Evolutionary conservation across 352 stramenopile genomes (phyloP), one percentile per base, ranked within the genome.

Genomic region (Pythium coloratum): DNA sequence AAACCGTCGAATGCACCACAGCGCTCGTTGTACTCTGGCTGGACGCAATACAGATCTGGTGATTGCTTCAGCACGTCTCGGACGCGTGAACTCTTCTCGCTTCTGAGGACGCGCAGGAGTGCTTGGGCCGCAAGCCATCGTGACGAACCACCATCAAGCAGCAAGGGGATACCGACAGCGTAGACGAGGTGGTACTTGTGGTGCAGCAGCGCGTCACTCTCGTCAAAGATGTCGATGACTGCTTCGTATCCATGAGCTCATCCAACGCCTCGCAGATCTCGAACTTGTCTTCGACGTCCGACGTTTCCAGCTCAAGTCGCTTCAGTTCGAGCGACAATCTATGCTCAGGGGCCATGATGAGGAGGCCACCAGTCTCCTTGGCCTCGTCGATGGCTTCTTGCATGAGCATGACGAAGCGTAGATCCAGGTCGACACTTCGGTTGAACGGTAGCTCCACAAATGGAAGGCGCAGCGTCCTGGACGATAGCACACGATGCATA

Each of bases 141-240:
- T 30, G 81, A 62, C 12, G 75, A 55, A 0, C 85, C 84, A 42
- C 64, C 72, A 28, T 77, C 77, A 7, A 97, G 81, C 4, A 61
- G 60, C 8, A 71, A 66, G 5, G 81, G 68, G 1, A 46, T 66
- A 0, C 90, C 90, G 6, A 95, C 78, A 1, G 90, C 87, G 64
- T 97, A 97, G 38, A 97, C 78, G 13, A 97, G 81, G 49, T 97
- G 90, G 59, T 95, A 97, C 12, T 82, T 82, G 72, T 97, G 84
- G 26, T 92, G 81, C 0, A 98, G 77, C 12, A 97, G 57, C 8
- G 92, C 92, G 70, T 97, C 90, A 46, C 76, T 83, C 49, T 98
- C 89, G 74, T 97, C 92, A 20, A 97, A 73, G 8, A 98, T 77
- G 59, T 97, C 90, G 1, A 88, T 66, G 53, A 93, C 26, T 80